phyloP scores from a whole-genome alignment of 2,329 filamentous ascomycete genomes.

The Rhynchosporium agropyri region DNA sequence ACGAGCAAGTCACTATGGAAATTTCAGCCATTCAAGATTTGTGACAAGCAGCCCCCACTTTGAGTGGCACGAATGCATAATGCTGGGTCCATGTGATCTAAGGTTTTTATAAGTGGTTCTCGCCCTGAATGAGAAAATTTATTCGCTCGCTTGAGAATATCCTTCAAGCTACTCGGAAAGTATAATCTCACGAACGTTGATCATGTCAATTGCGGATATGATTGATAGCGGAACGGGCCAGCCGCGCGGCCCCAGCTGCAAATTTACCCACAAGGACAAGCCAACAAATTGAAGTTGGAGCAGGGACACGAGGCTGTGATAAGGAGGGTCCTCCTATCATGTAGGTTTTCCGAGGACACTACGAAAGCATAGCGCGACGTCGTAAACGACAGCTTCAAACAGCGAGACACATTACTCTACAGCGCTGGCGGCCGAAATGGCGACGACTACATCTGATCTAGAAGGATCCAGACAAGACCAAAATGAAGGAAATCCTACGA shows the following conservation, averaged over 20 bases:
- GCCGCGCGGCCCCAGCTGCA: not conserved
- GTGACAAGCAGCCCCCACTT: too few species aligned
- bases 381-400: too few species aligned
- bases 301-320: not conserved
- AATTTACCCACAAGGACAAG: not conserved
- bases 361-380: too few species aligned
- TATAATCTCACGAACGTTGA: not conserved
- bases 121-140: not conserved
- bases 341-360: too few species aligned
- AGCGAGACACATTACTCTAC: too few species aligned
- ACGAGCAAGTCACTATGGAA: too few species aligned
- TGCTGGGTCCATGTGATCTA: too few species aligned
- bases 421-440: not conserved
- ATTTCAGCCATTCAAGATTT: too few species aligned
- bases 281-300: not conserved
- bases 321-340: not conserved
- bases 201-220: not conserved
- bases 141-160: not conserved
- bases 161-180: not conserved
- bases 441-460: not conserved
- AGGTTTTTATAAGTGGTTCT: not conserved
- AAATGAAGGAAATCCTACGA: too few species aligned
- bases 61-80: too few species aligned
- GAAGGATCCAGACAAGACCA: too few species aligned
- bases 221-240: constrained; percentile 8